Conservation (phyloP, 2,329 filamentous ascomycete genomes). For the Diplodia scrobiculata region DNA sequence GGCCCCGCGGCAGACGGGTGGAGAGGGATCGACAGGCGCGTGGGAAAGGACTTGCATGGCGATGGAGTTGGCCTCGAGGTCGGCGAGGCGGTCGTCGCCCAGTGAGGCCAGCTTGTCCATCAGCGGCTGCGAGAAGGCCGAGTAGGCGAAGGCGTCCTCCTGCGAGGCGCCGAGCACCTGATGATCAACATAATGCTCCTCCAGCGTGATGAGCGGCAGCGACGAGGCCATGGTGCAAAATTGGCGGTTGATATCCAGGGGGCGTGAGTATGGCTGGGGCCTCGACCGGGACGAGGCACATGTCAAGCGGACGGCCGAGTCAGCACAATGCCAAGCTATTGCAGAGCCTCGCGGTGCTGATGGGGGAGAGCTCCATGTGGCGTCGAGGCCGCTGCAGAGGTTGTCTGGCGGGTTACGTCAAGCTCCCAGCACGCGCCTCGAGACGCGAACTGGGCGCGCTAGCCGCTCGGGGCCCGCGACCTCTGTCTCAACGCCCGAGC, state of each 20-base stretch:
- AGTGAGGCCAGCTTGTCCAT: conserved; percentile 26
- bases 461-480: neutral
- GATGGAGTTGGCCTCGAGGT: conserved; percentile 28
- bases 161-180: conserved; percentile 19
- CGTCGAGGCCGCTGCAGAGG: conserved; percentile 16
- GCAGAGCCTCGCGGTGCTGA: conserved; percentile 15
- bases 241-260: conserved; percentile 12
- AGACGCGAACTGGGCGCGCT: conserved; percentile 18
- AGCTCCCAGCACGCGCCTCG: conserved; percentile 23
- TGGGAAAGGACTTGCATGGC: conserved; percentile 27
- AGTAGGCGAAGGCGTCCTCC: conserved; percentile 21
- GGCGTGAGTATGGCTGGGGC: conserved; percentile 9
- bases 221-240: conserved; percentile 15
- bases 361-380: conserved; percentile 24
- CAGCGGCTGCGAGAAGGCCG: conserved; percentile 11
- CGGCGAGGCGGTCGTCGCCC: conserved; percentile 27
- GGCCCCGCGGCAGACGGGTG: conserved; percentile 15
- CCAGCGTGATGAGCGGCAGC: conserved; percentile 26
- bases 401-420: conserved; percentile 19
- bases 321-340: conserved; percentile 23
- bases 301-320: conserved; percentile 15
- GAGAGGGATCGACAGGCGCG: conserved; percentile 27
- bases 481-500: neutral
- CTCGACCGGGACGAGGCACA: neutral
- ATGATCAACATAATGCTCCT: conserved; percentile 27